Base-by-base conservation (phyloP, 2,329 filamentous ascomycete genomes). In the Cladophialophora chaetospira region DNA sequence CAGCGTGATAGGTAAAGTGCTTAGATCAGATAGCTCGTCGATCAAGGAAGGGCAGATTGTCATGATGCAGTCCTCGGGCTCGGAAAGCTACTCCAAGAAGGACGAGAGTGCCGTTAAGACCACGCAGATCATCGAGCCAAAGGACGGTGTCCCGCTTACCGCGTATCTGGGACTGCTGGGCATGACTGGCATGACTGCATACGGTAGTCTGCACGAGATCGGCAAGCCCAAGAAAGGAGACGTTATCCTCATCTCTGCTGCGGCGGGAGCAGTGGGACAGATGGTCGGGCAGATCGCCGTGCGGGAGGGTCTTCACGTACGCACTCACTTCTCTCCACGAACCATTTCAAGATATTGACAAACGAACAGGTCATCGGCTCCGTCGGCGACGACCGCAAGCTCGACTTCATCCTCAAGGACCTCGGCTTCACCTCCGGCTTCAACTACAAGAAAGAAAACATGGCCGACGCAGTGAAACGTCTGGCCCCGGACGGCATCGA, bases 381-480 rank as follows among this genome's bases (percentile, higher is more conserved):
- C 36, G 88, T 88, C 5, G 88, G 88, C 3, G 82, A 83, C 48
- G 85, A 89, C 67, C 83, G 85, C 67, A 91, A 91, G 77, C 77
- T 88, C 8, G 82, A 86, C 21, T 90, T 84, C 69, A 84, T 88
- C 68, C 76, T 70, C 45, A 81, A 84, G 46, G 82, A 86, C 53
- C 78, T 88, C 44, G 75, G 77, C 28, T 88, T 88, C 68, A 83
- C 87, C 64, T 77, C 69, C 8, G 88, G 82, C 11, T 91, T 90
- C 48, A 91, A 91, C 77, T 91, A 91, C 79, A 90, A 91, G 78
- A 88, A 82, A 66, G 87, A 90, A 73, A 79, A 77, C 56, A 78
- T 87, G 0, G 65, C 71, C 1, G 83, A 85, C 2, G 87, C 87
- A 0, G 75, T 91, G 49, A 72, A 76, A 61, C 77, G 86, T 55